phyloP scores from a whole-genome alignment of 1,139 yeast genomes.

The Trichomonascaceae sp. region DNA sequence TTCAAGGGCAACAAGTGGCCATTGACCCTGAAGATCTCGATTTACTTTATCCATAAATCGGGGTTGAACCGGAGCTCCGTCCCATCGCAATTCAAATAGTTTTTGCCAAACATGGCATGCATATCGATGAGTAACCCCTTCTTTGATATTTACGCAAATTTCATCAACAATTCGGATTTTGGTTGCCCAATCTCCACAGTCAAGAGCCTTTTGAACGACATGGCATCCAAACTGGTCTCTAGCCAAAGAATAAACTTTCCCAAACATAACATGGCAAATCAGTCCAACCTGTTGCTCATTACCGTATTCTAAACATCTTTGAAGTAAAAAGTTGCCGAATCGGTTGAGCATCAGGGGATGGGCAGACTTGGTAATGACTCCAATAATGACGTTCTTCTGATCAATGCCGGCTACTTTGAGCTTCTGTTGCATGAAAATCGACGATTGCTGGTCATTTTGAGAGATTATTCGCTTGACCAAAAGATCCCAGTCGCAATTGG shows the following conservation, averaged over 20 bases:
- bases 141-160: constrained; percentile 30
- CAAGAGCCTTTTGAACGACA: constrained; percentile 39
- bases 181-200: constrained; percentile 29
- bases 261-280: constrained; percentile 30
- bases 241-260: constrained; percentile 32
- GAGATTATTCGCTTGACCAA: constrained; percentile 34
- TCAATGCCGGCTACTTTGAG: constrained; percentile 32
- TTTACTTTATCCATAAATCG: constrained; percentile 33
- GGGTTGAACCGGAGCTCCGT: constrained; percentile 25
- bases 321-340: constrained; percentile 40
- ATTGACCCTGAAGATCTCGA: constrained; percentile 33
- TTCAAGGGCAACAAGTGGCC: constrained; percentile 36
- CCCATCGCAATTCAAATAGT: constrained; percentile 37
- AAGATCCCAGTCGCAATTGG: constrained; percentile 28
- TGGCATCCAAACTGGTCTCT: constrained; percentile 40
- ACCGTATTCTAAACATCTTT: constrained; percentile 38
- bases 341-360: constrained; percentile 35
- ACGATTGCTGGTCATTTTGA: constrained; percentile 39
- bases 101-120: constrained; percentile 45
- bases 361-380: constrained; percentile 31
- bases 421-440: constrained; percentile 39
- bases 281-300: constrained; percentile 29
- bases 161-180: constrained; percentile 34
- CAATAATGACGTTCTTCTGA: constrained; percentile 32
- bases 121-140: constrained; percentile 35